A percentile compares a stretch with the other conserved stretches of the same genome.
These are phyloP conservation scores for Alternaria sp. DNA, from an alignment of 2,329 filamentous ascomycete species.

Conservation along the genomic window DNA sequence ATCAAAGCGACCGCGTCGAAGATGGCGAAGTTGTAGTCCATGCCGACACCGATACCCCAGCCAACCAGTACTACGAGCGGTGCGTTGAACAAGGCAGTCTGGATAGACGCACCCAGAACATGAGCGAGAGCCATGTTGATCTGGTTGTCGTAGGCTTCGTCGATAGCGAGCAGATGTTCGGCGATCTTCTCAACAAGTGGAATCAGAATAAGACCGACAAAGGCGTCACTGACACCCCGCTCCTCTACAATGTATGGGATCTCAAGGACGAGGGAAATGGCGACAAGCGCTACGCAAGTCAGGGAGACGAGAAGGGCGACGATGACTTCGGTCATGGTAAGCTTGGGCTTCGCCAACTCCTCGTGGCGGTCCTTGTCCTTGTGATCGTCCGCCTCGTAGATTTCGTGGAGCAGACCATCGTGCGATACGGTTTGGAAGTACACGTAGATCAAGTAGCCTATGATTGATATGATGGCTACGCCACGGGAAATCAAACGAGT, in stretches of 20 bases:
- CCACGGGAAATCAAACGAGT: conserved; percentile 74
- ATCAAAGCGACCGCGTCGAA: conserved; percentile 86
- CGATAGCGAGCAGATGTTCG: conserved; percentile 83
- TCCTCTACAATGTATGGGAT: conserved; percentile 69
- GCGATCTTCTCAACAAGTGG: conserved; percentile 84
- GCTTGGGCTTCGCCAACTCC: conserved; percentile 69
- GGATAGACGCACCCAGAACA: conserved; percentile 84
- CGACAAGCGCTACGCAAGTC: conserved; percentile 74
- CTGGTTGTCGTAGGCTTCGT: conserved; percentile 83
- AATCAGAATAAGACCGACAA: conserved; percentile 77
- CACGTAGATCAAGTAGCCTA: conserved; percentile 68
- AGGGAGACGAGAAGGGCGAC: conserved; percentile 71
- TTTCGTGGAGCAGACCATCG: conserved; percentile 77
- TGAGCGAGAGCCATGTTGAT: conserved; percentile 89
- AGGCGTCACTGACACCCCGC: conserved; percentile 59
- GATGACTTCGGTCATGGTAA: conserved; percentile 77
- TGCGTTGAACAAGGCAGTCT: conserved; percentile 88
- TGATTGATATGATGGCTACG: conserved; percentile 73
- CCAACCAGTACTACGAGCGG: conserved; percentile 84
- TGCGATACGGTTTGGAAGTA: conserved; percentile 80
- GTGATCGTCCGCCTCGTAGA: conserved; percentile 75
- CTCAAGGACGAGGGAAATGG: conserved; percentile 75
- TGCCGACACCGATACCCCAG: conserved; percentile 72
- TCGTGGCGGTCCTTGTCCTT: conserved; percentile 70
- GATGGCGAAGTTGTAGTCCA: conserved; percentile 85